These are phyloP conservation scores for Kuraishia molischiana DNA, from an alignment of 805 yeast genomes.

Conservation along the genomic window DNA sequence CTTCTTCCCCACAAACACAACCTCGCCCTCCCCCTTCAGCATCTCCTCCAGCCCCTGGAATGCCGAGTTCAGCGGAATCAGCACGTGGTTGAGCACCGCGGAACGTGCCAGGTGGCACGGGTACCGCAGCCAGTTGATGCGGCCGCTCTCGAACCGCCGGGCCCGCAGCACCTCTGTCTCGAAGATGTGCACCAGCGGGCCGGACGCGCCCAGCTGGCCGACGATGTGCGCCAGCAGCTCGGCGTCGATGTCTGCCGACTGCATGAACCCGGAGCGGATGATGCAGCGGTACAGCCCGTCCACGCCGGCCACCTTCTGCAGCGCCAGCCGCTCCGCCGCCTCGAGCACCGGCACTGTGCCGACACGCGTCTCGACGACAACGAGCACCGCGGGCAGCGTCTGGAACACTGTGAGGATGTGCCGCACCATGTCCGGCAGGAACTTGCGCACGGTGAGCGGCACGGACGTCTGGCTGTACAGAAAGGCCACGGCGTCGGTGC, in stretches of 20 bases:
- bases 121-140: not conserved
- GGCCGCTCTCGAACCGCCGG: not conserved
- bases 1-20: not conserved
- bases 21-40: not conserved
- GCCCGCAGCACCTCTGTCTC: slow-evolving; percentile 13
- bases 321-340: slow-evolving; percentile 27
- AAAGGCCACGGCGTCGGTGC: slow-evolving; percentile 28
- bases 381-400: slow-evolving; percentile 31
- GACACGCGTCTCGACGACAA: slow-evolving; percentile 32
- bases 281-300: slow-evolving; percentile 40
- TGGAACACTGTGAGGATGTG: slow-evolving; percentile 28
- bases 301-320: slow-evolving; percentile 26
- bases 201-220: slow-evolving; percentile 6
- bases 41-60: not conserved
- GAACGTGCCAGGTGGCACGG: not conserved
- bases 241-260: slow-evolving; percentile 15
- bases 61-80: not conserved
- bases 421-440: slow-evolving; percentile 32
- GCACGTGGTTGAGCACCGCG: not conserved
- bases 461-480: slow-evolving; percentile 29
- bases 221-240: slow-evolving; percentile 12
- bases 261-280: slow-evolving; percentile 42
- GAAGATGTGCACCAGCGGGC: slow-evolving; percentile 16
- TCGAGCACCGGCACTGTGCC: slow-evolving; percentile 31
- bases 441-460: slow-evolving; percentile 30